Percentiles rank a stretch among this genome's conserved stretches.
Evolutionary conservation across 768 basidiomycete species (phyloP).

Genomic region (Daedaleopsis nitida): DNA sequence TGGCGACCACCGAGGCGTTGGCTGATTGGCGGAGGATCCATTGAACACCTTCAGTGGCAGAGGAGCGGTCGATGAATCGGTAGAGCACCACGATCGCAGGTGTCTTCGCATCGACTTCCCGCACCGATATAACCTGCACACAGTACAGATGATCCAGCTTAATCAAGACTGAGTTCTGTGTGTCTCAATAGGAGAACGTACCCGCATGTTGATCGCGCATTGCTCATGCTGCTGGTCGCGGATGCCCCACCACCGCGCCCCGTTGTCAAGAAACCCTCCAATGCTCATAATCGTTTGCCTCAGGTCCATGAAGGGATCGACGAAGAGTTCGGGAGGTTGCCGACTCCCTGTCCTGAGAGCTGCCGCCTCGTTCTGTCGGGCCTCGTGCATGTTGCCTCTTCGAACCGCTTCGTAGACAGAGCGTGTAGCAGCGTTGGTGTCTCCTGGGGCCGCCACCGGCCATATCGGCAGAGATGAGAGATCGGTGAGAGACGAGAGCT

Average conservation of each 20-base stretch:
- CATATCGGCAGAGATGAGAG: neutral
- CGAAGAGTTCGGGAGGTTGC: neutral
- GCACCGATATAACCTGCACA: slow-evolving; percentile 12
- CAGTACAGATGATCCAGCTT: neutral
- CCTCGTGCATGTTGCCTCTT: neutral
- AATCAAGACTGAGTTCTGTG: neutral
- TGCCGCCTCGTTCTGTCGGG: neutral
- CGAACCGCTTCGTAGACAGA: no score
- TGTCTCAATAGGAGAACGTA: neutral
- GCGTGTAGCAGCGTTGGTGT: no score
- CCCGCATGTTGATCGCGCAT: slow-evolving; percentile 15
- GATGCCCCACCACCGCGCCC: slow-evolving; percentile 2
- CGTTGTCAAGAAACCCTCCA: slow-evolving; percentile 5
- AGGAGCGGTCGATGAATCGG: neutral
- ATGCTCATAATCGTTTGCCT: slow-evolving; percentile 17
- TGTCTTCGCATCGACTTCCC: slow-evolving; percentile 3
- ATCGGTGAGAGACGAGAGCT: neutral
- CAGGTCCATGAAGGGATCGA: slow-evolving; percentile 14
- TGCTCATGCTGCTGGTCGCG: slow-evolving; percentile 7
- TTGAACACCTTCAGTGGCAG: neutral
- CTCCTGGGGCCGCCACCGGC: neutral
- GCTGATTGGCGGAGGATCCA: neutral
- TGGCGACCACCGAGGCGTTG: neutral
- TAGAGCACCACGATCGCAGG: slow-evolving; percentile 17
- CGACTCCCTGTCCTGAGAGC: no score